These are phyloP conservation scores for Solanum hybrid DNA, from an alignment of 305 asterid species.

Conservation along the genomic window DNA sequence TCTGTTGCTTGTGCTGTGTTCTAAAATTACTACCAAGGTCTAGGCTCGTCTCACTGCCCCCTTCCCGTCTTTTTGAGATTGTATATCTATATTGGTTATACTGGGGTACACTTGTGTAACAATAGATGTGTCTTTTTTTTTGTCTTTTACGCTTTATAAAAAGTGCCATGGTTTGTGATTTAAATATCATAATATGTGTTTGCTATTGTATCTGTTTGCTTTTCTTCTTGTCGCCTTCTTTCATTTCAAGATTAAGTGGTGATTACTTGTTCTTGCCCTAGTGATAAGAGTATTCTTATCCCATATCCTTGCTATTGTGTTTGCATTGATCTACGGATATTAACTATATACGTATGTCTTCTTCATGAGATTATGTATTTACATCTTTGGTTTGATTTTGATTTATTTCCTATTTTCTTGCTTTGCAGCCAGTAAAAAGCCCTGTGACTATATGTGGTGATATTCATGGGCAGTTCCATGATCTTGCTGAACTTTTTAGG, in stretches of 20 bases:
- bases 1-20: neutral
- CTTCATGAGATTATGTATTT: neutral
- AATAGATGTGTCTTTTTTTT: neutral
- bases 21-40: neutral
- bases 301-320: neutral
- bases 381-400: neutral
- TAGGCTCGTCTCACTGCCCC: neutral
- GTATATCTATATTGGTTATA: neutral
- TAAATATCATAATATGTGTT: neutral
- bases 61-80: neutral
- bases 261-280: neutral
- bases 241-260: neutral
- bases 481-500: constrained; percentile 94
- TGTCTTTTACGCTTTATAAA: neutral
- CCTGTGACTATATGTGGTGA: constrained; percentile 99
- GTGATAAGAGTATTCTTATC: neutral
- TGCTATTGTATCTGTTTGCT: neutral
- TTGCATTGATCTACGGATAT: neutral
- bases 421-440: constrained; percentile 91
- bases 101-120: neutral
- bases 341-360: neutral
- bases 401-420: constrained; percentile 8
- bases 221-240: neutral
- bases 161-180: neutral
- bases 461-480: constrained; percentile 97